A percentile compares a stretch with the other conserved stretches of the same genome.
These are phyloP conservation scores for Passalora sequoiae DNA, from an alignment of 2,329 filamentous ascomycete species.

Conservation along the genomic window DNA sequence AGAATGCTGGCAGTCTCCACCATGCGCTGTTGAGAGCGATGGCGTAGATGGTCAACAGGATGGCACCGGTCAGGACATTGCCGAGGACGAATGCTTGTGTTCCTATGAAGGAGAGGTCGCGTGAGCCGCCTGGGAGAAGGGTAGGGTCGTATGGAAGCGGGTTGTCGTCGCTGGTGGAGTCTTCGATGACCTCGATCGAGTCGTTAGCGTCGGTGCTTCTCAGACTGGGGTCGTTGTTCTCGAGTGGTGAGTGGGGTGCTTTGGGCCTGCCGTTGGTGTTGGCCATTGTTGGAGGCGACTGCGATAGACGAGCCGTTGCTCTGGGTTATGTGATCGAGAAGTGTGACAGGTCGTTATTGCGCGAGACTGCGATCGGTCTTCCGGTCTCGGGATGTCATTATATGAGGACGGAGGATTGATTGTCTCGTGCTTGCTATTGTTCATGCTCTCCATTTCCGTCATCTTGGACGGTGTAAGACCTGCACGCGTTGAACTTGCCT, in stretches of 20 bases:
- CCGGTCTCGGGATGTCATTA: constrained; percentile 1
- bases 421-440: too few relatives aligned
- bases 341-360: background rate
- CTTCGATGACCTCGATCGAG: background rate
- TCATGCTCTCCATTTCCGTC: constrained; percentile 8
- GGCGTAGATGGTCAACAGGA: constrained; percentile 29
- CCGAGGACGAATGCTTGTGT: constrained; percentile 45
- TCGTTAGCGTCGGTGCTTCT: background rate
- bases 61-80: constrained; percentile 32
- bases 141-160: constrained; percentile 25
- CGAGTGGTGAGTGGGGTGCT: too few relatives aligned
- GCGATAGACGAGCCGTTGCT: background rate
- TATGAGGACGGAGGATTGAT: too few relatives aligned
- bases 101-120: constrained; percentile 45
- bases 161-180: background rate
- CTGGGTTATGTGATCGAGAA: background rate
- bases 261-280: background rate
- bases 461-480: too few relatives aligned
- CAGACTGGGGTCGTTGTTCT: background rate
- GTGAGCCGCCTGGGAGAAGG: constrained; percentile 40
- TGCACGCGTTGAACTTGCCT: too few relatives aligned
- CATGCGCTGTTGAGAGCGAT: constrained; percentile 18
- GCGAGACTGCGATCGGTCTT: constrained; percentile 2
- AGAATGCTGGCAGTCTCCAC: constrained; percentile 61
- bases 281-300: background rate